Evolutionary conservation across 2,329 filamentous ascomycete genomes (phyloP), one percentile per base, ranked within the genome.

Genomic region (Penicillium psychrosexuale): DNA sequence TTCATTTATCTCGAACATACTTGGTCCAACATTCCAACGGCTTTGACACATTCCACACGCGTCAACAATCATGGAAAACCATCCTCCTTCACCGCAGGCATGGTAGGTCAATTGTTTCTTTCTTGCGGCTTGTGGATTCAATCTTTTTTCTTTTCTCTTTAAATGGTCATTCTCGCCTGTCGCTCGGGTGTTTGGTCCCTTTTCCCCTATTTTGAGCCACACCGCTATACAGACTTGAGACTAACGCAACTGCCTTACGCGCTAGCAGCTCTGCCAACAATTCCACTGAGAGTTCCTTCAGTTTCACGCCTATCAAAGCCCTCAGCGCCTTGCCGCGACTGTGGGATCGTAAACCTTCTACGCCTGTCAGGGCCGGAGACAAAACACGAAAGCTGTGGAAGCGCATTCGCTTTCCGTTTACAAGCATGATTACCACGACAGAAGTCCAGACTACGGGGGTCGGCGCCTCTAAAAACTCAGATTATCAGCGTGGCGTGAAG

Each of bases 331-430:
- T 66, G 34, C 74, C 74, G 30, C 74, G 72, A 53, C 61, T 74
- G 54, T 78, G 76, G 76, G 76, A 78, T 52, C 75, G 76, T 54
- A 73, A 73, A 52, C 75, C 75, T 17, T 71, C 75, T 4, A 76
- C 72, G 6, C 70, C 76, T 3, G 72, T 75, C 46, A 58, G 69
- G 36, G 61, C 70, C 13, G 72, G 74, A 11, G 67, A 72, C 38
- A 75, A 73, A 38, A 67, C 75, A 37, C 74, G 73, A 46, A 78
- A 77, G 53, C 67, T 78, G 51, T 78, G 76, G 76, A 78, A 78
- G 60, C 71, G 76, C 45, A 70, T 77, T 55, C 67, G 67, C 28
- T 63, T 67, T 7, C 71, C 69, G 3, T 74, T 73, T 51, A 65
- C 69, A 55, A 65, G 61, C 51, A 71, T 72, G 67, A 68, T 65